Percentiles rank a stretch among this genome's conserved stretches.
These are phyloP conservation scores for Cadophora sp. DNA, from an alignment of 2,329 filamentous ascomycete genomes.

Conservation along the genomic window DNA sequence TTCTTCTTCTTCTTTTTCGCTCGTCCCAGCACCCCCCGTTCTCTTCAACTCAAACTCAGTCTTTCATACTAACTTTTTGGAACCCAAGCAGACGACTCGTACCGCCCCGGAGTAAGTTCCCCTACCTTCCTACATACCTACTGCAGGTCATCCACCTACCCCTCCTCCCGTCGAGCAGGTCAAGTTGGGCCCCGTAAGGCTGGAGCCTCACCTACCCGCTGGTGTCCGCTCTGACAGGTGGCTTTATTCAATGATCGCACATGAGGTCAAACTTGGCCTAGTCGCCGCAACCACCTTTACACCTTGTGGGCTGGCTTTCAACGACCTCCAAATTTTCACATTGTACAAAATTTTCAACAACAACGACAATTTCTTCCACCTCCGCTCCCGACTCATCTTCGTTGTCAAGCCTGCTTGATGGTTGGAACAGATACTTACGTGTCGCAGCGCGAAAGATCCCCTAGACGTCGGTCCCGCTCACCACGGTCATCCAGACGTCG, in stretches of 20 bases:
- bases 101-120: conserved; percentile 35
- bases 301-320: conserved; percentile 27
- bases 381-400: conserved; percentile 13
- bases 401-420: conserved; percentile 33
- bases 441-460: conserved; percentile 81
- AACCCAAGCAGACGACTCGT: conserved; percentile 31
- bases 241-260: conserved; percentile 23
- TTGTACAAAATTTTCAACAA: conserved; percentile 6
- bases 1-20: conserved; percentile 13
- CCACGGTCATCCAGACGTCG: conserved; percentile 76
- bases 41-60: conserved; percentile 9
- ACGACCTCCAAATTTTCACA: not conserved
- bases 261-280: conserved; percentile 24
- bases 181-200: conserved; percentile 23
- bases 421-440: conserved; percentile 44
- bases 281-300: conserved; percentile 25
- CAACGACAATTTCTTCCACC: not conserved
- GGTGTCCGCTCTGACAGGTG: conserved; percentile 23
- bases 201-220: conserved; percentile 25
- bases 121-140: not conserved
- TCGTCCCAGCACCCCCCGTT: conserved; percentile 6
- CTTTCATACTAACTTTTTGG: conserved; percentile 28
- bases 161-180: conserved; percentile 6
- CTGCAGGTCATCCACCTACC: not conserved
- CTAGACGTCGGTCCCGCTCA: conserved; percentile 79